Conservation (phyloP, 78 protist species). For the Dictyostelium citrinum region DNA sequence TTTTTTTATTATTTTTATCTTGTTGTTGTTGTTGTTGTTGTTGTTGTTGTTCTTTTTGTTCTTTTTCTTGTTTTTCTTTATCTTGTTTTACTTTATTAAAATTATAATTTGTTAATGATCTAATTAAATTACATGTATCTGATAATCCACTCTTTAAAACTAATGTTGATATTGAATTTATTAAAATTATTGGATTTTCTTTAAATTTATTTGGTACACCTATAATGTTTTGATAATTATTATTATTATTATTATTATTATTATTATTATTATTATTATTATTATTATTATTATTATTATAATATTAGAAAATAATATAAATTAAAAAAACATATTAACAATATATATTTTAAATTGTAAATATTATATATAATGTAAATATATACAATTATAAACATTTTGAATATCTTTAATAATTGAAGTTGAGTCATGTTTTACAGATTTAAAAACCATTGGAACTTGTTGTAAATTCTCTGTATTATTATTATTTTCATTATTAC, state of each 20-base stretch:
- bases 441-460: slow-evolving; percentile 52
- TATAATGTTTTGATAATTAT: too few relatives aligned
- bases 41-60: background rate
- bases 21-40: background rate
- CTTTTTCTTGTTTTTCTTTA: background rate
- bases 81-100: background rate
- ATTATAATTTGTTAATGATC: slow-evolving; percentile 50
- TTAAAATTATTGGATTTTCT: slow-evolving; percentile 35
- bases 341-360: too few relatives aligned
- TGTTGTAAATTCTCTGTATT: background rate
- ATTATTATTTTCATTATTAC: background rate
- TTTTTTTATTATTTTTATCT: background rate
- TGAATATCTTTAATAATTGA: slow-evolving; percentile 14
- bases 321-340: too few relatives aligned
- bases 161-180: slow-evolving; percentile 37
- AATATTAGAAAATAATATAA: too few relatives aligned
- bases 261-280: too few relatives aligned
- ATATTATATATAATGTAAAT: too few relatives aligned
- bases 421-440: background rate
- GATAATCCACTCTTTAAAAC: slow-evolving; percentile 73
- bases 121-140: slow-evolving; percentile 63
- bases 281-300: too few relatives aligned
- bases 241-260: too few relatives aligned
- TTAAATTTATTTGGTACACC: slow-evolving; percentile 33
- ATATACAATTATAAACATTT: background rate